phyloP scores from a whole-genome alignment of 257 asterid species.

The Nicotiana tomentosiformis region DNA sequence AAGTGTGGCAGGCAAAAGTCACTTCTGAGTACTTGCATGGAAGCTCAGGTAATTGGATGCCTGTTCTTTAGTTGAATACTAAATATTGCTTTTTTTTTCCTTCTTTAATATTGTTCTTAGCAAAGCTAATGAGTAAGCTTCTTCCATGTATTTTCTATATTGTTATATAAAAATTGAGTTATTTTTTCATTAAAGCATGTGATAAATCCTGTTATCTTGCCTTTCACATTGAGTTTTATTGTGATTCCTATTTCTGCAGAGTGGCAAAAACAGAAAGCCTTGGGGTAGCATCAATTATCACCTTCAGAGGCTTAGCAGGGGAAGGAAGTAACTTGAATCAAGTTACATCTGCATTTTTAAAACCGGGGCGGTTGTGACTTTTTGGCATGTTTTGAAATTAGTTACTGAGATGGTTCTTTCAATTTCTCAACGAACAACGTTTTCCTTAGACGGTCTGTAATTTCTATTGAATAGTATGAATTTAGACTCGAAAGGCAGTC shows the following conservation, averaged over 20 bases:
- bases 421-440: not conserved
- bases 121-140: not conserved
- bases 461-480: not conserved
- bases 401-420: not conserved
- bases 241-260: constrained; percentile 29
- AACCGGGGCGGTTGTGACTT: not conserved
- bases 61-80: not conserved
- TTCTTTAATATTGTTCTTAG: not conserved
- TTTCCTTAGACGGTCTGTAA: not conserved
- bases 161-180: not conserved
- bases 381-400: not conserved
- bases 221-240: not conserved
- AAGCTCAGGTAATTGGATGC: constrained; percentile 57
- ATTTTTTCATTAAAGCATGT: not conserved
- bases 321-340: constrained; percentile 37
- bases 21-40: constrained; percentile 68
- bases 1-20: constrained; percentile 73
- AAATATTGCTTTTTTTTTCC: not conserved
- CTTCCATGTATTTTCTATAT: not conserved
- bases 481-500: not conserved
- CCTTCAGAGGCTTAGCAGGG: constrained; percentile 82
- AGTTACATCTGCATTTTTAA: not conserved
- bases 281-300: constrained; percentile 88
- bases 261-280: constrained; percentile 54
- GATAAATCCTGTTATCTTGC: not conserved